These are phyloP conservation scores for Nemania sp. DNA, from an alignment of 2,329 filamentous ascomycete genomes.

Conservation along the genomic window DNA sequence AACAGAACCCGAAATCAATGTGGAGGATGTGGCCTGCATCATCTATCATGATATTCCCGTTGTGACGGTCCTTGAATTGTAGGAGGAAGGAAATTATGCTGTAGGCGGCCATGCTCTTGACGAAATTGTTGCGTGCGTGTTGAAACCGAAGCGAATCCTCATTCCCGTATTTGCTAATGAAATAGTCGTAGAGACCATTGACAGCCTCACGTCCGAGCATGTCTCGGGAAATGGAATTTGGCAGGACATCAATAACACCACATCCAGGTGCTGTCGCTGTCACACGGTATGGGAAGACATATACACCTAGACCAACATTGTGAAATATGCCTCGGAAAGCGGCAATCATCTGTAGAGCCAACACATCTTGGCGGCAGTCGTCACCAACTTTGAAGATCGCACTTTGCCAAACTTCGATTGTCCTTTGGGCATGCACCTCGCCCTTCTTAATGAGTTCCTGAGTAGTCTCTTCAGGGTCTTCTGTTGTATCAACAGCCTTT, in stretches of 20 bases:
- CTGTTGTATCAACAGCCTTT: constrained; percentile 73
- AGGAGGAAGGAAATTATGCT: constrained; percentile 95
- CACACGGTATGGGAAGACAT: constrained; percentile 96
- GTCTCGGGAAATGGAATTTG: constrained; percentile 97
- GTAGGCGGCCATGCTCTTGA: constrained; percentile 99
- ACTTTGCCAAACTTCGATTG: constrained; percentile 97
- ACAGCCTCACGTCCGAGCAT: constrained; percentile 99
- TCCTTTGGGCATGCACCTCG: constrained; percentile 59
- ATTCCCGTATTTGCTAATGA: constrained; percentile 95
- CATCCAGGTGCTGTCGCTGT: constrained; percentile 97
- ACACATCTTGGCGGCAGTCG: constrained; percentile 95
- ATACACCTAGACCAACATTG: constrained; percentile 93
- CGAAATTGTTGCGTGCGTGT: constrained; percentile 94
- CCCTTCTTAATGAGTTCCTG: constrained; percentile 60
- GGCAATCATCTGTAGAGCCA: constrained; percentile 97
- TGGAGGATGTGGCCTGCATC: constrained; percentile 97
- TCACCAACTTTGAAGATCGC: constrained; percentile 99
- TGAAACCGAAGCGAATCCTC: constrained; percentile 96
- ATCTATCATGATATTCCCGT: constrained; percentile 99
- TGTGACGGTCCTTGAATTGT: constrained; percentile 99
- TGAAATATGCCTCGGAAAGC: constrained; percentile 98
- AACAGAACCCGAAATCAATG: constrained; percentile 99
- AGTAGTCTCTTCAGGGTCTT: constrained; percentile 65
- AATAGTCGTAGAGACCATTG: constrained; percentile 98
- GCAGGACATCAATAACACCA: constrained; percentile 96